Evolutionary conservation across 306 rosid species (phyloP).

Genomic region (Cicer yamashitae): DNA sequence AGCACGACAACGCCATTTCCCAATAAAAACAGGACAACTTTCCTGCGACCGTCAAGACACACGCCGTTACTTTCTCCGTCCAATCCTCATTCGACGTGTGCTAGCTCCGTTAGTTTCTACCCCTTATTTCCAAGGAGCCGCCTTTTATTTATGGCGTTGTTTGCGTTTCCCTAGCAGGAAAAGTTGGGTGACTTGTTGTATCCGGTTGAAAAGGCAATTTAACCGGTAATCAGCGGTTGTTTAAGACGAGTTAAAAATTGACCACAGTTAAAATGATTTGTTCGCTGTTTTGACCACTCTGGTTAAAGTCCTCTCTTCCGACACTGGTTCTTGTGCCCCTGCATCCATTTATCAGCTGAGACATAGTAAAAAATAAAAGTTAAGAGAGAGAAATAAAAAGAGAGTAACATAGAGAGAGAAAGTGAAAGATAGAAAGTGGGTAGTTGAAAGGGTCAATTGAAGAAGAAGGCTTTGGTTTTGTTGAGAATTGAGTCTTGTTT

Average conservation of each 20-base stretch:
- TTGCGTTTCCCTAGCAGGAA: conserved; percentile 41
- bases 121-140: conserved; percentile 39
- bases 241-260: conserved; percentile 48
- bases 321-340: conserved; percentile 47
- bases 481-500: conserved; percentile 25
- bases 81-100: conserved; percentile 9
- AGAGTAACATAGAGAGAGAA: background rate
- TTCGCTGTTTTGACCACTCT: conserved; percentile 62
- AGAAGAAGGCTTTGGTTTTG: conserved; percentile 4
- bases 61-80: conserved; percentile 47
- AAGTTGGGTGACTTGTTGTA: conserved; percentile 40
- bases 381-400: background rate
- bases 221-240: conserved; percentile 55
- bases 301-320: conserved; percentile 56
- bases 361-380: background rate
- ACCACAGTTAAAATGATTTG: conserved; percentile 69
- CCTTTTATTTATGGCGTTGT: conserved; percentile 45
- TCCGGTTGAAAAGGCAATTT: conserved; percentile 35
- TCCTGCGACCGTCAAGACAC: conserved; percentile 45
- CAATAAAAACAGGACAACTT: conserved; percentile 63
- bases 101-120: conserved; percentile 21
- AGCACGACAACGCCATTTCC: conserved; percentile 74
- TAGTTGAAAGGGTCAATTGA: conserved; percentile 37
- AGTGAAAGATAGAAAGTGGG: background rate
- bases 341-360: conserved; percentile 48